These are phyloP conservation scores for Chrysanthemum lavandulifolium DNA, from an alignment of 129 eudicot genomes.

Conservation along the genomic window DNA sequence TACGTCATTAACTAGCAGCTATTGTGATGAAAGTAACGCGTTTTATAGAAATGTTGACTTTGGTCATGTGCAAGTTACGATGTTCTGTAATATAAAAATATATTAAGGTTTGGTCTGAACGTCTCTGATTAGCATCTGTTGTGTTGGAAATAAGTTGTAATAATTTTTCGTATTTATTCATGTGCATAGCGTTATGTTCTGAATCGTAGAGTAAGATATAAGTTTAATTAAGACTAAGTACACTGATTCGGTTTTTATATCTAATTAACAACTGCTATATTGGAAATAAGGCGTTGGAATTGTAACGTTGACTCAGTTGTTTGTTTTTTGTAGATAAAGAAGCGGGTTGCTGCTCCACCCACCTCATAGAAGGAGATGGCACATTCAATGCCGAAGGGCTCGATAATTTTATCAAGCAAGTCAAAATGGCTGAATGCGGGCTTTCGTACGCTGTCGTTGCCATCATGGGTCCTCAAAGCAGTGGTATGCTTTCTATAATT, in stretches of 20 bases:
- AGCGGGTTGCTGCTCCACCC: conserved; percentile 75
- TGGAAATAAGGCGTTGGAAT: too few species aligned
- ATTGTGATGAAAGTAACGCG: too few species aligned
- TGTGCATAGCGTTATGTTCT: too few species aligned
- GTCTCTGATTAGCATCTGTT: too few species aligned
- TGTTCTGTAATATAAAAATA: not conserved
- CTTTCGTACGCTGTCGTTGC: conserved; percentile 98
- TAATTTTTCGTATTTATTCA: not conserved
- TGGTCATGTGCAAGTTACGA: conserved; percentile 15
- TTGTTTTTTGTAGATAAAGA: conserved; percentile 38
- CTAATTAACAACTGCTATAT: too few species aligned
- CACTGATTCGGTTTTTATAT: too few species aligned
- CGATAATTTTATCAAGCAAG: conserved; percentile 83
- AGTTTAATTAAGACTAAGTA: too few species aligned
- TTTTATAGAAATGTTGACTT: not conserved
- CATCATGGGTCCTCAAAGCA: conserved; percentile 99
- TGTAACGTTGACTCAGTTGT: too few species aligned
- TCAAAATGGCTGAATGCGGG: conserved; percentile 82
- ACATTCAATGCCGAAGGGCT: conserved; percentile 72
- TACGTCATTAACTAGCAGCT: too few species aligned
- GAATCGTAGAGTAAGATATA: too few species aligned
- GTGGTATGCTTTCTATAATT: conserved; percentile 53
- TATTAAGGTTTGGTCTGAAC: too few species aligned
- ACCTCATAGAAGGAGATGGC: conserved; percentile 99
- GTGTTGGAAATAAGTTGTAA: not conserved